A percentile compares a stretch with the other conserved stretches of the same genome.
Evolutionary conservation across 2,329 filamentous ascomycete species (phyloP).

Genomic region (Colletotrichum magnum): DNA sequence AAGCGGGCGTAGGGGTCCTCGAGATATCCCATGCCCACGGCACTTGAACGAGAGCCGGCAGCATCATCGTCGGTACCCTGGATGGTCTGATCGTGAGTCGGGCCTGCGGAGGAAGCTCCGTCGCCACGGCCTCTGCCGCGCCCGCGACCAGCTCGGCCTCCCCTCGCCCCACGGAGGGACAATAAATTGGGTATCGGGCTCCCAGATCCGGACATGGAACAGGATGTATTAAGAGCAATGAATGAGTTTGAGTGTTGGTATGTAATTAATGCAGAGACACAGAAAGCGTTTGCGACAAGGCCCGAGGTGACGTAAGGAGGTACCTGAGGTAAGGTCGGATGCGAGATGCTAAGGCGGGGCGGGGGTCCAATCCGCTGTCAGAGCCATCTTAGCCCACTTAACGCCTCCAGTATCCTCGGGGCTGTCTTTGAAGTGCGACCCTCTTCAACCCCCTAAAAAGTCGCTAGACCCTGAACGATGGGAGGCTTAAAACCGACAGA

Average conservation of each 20-base stretch:
- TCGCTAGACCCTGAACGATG: conserved; percentile 9
- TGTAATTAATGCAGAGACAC: too few species aligned
- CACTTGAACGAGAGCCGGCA: conserved; percentile 88
- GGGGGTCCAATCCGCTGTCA: conserved; percentile 11
- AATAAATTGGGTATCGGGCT: conserved; percentile 84
- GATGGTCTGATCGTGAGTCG: conserved; percentile 78
- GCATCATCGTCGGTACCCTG: conserved; percentile 95
- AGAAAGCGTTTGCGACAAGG: neutral
- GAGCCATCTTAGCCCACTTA: neutral
- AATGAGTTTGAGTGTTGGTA: too few species aligned
- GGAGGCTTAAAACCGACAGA: conserved; percentile 11
- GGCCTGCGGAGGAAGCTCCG: conserved; percentile 46
- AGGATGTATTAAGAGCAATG: neutral
- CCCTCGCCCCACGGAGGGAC: conserved; percentile 64
- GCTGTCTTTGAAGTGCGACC: too few species aligned
- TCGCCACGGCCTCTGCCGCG: conserved; percentile 49
- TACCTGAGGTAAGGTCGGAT: conserved; percentile 24
- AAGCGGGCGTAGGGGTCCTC: conserved; percentile 82
- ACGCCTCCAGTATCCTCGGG: too few species aligned
- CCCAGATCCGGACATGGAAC: conserved; percentile 77
- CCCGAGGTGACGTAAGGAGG: neutral
- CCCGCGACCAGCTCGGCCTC: conserved; percentile 56
- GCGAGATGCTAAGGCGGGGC: conserved; percentile 11
- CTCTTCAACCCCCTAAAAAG: neutral
- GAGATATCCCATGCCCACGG: conserved; percentile 88